These are phyloP conservation scores for Scleromitrula shiraiana DNA, from an alignment of 2,329 filamentous ascomycete species.

Conservation along the genomic window DNA sequence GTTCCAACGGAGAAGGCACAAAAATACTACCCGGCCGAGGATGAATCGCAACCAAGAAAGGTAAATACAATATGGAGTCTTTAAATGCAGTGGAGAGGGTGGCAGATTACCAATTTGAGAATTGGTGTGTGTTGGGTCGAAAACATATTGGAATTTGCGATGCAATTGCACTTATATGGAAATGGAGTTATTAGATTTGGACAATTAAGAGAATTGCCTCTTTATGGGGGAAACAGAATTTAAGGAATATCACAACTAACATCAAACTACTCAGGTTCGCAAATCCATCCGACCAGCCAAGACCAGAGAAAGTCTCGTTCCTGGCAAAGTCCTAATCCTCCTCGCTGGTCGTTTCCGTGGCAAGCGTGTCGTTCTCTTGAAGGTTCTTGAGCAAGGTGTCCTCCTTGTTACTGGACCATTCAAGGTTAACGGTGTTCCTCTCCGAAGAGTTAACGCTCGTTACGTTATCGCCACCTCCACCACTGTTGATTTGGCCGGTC, in stretches of 20 bases:
- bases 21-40: slow-evolving; percentile 98
- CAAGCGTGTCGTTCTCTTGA: slow-evolving; percentile 99
- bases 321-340: slow-evolving; percentile 95
- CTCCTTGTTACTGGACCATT: slow-evolving; percentile 99
- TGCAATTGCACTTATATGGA: slow-evolving; percentile 18
- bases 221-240: neutral
- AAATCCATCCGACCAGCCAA: slow-evolving; percentile 85
- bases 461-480: slow-evolving; percentile 89
- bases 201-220: neutral
- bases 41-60: slow-evolving; percentile 84
- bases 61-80: slow-evolving; percentile 42
- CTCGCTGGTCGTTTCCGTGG: slow-evolving; percentile 99
- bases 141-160: slow-evolving; percentile 12
- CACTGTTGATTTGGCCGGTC: slow-evolving; percentile 74
- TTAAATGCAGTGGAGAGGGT: slow-evolving; percentile 33
- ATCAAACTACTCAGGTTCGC: slow-evolving; percentile 63
- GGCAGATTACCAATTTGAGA: slow-evolving; percentile 8
- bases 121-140: neutral
- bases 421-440: slow-evolving; percentile 99
- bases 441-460: slow-evolving; percentile 87
- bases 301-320: slow-evolving; percentile 81
- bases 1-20: slow-evolving; percentile 90
- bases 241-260: slow-evolving; percentile 18
- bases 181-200: slow-evolving; percentile 9
- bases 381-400: slow-evolving; percentile 93